phyloP scores from a whole-genome alignment of 345 rosid genomes.

The Theobroma cacao region DNA sequence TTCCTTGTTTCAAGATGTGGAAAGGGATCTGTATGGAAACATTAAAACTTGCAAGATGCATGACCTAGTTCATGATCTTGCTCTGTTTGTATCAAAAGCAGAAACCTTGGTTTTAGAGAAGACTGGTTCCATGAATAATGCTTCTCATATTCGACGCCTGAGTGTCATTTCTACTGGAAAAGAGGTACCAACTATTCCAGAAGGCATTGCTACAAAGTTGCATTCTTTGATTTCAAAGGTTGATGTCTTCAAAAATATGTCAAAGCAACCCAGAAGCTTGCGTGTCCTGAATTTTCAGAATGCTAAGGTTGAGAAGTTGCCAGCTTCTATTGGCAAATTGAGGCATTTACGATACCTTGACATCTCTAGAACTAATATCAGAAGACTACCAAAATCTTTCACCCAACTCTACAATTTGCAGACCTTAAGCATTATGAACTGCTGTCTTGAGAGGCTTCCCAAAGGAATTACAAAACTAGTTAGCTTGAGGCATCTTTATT shows the following conservation, averaged over 20 bases:
- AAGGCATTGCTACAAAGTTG: no score
- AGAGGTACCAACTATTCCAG: no score
- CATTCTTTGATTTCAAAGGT: no score
- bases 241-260: no score
- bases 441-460: slow-evolving; percentile 7
- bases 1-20: slow-evolving; percentile 20
- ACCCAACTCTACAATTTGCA: slow-evolving; percentile 17
- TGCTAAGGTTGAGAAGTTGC: not conserved
- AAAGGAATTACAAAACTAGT: not conserved
- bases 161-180: no score
- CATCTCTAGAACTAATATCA: not conserved
- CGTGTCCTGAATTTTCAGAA: no score
- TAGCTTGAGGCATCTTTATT: slow-evolving; percentile 1
- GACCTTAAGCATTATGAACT: not conserved
- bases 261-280: no score
- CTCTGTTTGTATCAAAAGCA: not conserved
- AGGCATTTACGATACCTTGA: not conserved
- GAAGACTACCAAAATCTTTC: not conserved
- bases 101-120: no score
- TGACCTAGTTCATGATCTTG: slow-evolving; percentile 26
- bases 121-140: no score
- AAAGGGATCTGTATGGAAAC: not conserved
- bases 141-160: not conserved
- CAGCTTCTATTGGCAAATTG: not conserved
- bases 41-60: slow-evolving; percentile 16